Base-by-base conservation (phyloP, 208 protist species). In the Trypanosoma brucei region DNA sequence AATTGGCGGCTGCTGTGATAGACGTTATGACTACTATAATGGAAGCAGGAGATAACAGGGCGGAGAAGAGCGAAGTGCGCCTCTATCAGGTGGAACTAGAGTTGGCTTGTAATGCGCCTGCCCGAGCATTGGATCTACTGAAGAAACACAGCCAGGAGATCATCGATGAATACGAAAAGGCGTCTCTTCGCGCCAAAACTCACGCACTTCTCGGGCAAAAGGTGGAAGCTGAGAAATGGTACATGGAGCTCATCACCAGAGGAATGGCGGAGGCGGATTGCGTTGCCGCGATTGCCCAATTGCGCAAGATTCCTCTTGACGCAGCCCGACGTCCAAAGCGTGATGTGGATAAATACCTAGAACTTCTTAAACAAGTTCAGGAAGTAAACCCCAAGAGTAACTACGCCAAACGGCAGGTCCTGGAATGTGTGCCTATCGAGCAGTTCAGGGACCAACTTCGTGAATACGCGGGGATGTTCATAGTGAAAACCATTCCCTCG, bases 401-500 rank as follows among this genome's bases (percentile, higher is more conserved):
- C 55, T 88, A 91, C 63, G 78, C 78, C 39, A 71, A 65, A 51
- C 84, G 91, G 31, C 79, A 91, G 49, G 56, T 69, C 4, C 75
- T 96, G 6, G 86, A 96, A 73, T 89, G 85, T 66, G 62, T 86
- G 48, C 84, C 88, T 2, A 75, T 92, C 35, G 87, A 78, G 13
- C 48, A 79, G 11, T 93, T 97, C 70, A 63, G 62, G 63, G 70
- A 75, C 52, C 65, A 68, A 22, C 64, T 93, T 7, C 55, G 62
- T 40, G 62, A 67, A 7, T 95, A 89, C 59, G 70, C 77, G 3
- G 60, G 63, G 53, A 52, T 58, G 46, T 93, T 83, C 76, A 81
- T 98, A 46, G 58, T 62, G 3, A 96, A 95, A 62, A 91, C 93
- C 69, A 91, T 98, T 49, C 95, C 96, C 51, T 97, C 96, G 7